phyloP scores from a whole-genome alignment of 2,329 filamentous ascomycete genomes.

The Pseudocercospora crystallina region DNA sequence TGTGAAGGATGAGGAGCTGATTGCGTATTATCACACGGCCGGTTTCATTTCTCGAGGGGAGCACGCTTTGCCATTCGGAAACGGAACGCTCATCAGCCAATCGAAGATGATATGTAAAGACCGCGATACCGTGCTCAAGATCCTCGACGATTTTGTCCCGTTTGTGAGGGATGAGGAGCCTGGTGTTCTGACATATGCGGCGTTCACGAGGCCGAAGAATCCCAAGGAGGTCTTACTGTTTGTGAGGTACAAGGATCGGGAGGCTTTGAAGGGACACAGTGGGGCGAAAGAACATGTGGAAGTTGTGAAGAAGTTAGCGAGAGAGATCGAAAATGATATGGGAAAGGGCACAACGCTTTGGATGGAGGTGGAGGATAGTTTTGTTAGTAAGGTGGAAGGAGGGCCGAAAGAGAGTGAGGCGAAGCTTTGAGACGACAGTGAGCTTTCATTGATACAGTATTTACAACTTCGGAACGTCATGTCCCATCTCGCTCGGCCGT shows the following conservation, averaged over 20 bases:
- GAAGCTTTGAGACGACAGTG: background rate
- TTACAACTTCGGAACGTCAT: too few species aligned
- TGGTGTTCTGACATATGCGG: constrained; percentile 27
- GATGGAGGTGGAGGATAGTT: constrained; percentile 33
- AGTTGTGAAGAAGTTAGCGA: constrained; percentile 25
- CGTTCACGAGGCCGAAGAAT: constrained; percentile 29
- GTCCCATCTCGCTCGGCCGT: too few species aligned
- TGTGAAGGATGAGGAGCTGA: constrained; percentile 22
- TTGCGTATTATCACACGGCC: constrained; percentile 26
- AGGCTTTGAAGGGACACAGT: constrained; percentile 20
- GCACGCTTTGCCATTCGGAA: constrained; percentile 9
- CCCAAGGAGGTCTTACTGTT: constrained; percentile 27
- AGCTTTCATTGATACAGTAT: too few species aligned
- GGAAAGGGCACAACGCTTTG: constrained; percentile 25
- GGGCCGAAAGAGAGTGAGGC: background rate
- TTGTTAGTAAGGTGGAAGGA: constrained; percentile 20
- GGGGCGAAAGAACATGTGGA: constrained; percentile 26
- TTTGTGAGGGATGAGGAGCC: constrained; percentile 23
- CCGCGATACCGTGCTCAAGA: background rate
- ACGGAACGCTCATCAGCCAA: constrained; percentile 20
- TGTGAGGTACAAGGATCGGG: constrained; percentile 24
- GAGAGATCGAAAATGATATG: constrained; percentile 17
- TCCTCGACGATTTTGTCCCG: constrained; percentile 7
- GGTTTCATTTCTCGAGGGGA: constrained; percentile 24
- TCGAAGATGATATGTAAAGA: constrained; percentile 20